phyloP scores from a whole-genome alignment of 139 green algal species.

The Chlorella sp. region DNA sequence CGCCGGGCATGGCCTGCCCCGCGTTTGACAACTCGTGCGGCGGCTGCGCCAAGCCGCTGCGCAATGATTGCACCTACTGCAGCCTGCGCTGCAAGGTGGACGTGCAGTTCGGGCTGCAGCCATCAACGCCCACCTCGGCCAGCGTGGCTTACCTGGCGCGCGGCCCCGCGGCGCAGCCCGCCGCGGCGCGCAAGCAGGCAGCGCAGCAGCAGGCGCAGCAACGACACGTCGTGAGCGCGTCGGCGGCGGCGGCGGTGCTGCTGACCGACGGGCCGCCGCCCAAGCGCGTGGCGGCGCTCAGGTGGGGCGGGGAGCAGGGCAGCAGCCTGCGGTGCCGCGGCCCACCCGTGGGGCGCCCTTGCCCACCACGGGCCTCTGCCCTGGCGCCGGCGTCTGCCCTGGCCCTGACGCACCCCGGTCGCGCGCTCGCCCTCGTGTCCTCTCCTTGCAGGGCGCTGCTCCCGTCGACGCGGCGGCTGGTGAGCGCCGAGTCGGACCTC shows the following conservation, averaged over 20 bases:
- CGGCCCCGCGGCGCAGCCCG: not conserved
- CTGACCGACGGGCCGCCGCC: not conserved
- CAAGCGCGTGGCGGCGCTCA: not conserved
- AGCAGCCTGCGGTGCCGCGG: not conserved
- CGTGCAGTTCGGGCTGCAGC: constrained; percentile 19
- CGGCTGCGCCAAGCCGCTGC: constrained; percentile 31
- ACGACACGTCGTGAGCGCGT: not conserved
- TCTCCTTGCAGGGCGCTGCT: not conserved
- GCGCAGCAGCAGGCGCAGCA: constrained; percentile 1
- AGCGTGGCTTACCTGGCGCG: not conserved
- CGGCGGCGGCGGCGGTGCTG: not conserved
- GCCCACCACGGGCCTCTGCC: not conserved
- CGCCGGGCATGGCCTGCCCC: constrained; percentile 11
- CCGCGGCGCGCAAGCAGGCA: constrained; percentile 1
- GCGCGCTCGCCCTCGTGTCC: not conserved
- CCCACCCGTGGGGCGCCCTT: not conserved
- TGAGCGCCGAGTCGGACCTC: constrained; percentile 4
- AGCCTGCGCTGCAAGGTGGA: constrained; percentile 41
- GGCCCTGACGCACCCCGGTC: not conserved
- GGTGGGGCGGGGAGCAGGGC: not conserved
- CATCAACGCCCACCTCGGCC: constrained; percentile 12
- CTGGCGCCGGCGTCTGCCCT: not conserved
- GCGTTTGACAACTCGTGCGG: constrained; percentile 30
- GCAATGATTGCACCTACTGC: constrained; percentile 43
- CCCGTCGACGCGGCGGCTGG: not conserved